A percentile compares a stretch with the other conserved stretches of the same genome.
Evolutionary conservation across 805 yeast genomes (phyloP).

Genomic region (Kuraishia molischiana): DNA sequence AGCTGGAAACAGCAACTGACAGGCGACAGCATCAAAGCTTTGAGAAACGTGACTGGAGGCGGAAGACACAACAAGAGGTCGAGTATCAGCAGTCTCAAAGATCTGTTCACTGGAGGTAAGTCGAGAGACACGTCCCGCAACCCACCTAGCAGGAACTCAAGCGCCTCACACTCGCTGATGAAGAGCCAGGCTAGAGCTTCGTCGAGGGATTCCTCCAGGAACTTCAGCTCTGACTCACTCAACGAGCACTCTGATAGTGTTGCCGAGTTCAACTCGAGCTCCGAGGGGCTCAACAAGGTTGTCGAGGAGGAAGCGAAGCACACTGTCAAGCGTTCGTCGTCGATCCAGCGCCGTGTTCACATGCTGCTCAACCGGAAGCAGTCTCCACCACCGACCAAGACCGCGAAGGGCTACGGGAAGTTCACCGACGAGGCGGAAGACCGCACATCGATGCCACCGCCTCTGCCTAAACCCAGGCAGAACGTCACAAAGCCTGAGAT

Average conservation of each 20-base stretch:
- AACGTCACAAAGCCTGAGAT: conserved; percentile 11
- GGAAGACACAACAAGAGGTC: conserved; percentile 16
- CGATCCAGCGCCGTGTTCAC: conserved; percentile 48
- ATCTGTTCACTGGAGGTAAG: conserved; percentile 22
- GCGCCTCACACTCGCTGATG: conserved; percentile 4
- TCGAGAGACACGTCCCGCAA: conserved; percentile 2
- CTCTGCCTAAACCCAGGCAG: conserved; percentile 4
- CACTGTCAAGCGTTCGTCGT: conserved; percentile 16
- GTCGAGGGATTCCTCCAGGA: conserved; percentile 1
- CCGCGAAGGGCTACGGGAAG: conserved; percentile 79
- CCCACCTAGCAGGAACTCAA: conserved; percentile 3
- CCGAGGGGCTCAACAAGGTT: background rate
- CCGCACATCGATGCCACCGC: background rate
- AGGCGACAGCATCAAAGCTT: conserved; percentile 19
- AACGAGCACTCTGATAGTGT: background rate
- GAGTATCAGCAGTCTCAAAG: conserved; percentile 24
- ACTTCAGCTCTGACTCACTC: conserved; percentile 3
- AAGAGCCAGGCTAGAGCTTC: background rate
- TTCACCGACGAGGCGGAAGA: conserved; percentile 34
- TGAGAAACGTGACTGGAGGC: conserved; percentile 9
- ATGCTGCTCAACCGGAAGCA: conserved; percentile 31
- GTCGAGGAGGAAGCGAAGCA: background rate
- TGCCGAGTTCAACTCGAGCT: background rate
- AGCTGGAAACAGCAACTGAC: conserved; percentile 19
- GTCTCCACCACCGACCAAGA: conserved; percentile 39